phyloP scores from a whole-genome alignment of 2,329 filamentous ascomycete species.

The Xylariaceae sp. region DNA sequence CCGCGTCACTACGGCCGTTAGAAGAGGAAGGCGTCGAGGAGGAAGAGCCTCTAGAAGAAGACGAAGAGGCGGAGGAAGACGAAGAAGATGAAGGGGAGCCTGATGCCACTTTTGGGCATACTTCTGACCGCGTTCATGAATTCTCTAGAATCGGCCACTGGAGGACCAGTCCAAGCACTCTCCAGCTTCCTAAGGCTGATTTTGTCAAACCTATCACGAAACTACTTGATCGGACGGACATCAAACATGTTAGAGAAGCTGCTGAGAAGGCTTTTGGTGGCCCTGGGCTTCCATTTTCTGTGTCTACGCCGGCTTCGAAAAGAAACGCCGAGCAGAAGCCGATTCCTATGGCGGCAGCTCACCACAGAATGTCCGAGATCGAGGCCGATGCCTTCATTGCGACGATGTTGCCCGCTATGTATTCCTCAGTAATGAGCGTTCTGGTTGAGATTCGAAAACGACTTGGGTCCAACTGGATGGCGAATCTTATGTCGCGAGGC shows the following conservation, averaged over 20 bases:
- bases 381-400: slow-evolving; percentile 77
- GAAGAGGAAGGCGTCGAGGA: slow-evolving; percentile 42
- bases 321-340: slow-evolving; percentile 66
- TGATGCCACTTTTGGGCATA: slow-evolving; percentile 36
- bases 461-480: slow-evolving; percentile 73
- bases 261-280: slow-evolving; percentile 81
- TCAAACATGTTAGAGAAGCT: slow-evolving; percentile 75
- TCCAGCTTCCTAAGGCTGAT: slow-evolving; percentile 73
- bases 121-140: slow-evolving; percentile 69
- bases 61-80: slow-evolving; percentile 43
- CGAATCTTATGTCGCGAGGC: slow-evolving; percentile 64
- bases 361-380: slow-evolving; percentile 73
- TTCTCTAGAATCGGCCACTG: slow-evolving; percentile 77
- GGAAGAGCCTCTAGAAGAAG: slow-evolving; percentile 40
- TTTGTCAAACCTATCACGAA: slow-evolving; percentile 73
- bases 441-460: slow-evolving; percentile 77
- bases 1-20: slow-evolving; percentile 43
- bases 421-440: slow-evolving; percentile 69
- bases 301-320: slow-evolving; percentile 67
- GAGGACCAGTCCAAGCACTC: slow-evolving; percentile 72
- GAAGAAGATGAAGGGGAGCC: slow-evolving; percentile 45
- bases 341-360: slow-evolving; percentile 67
- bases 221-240: slow-evolving; percentile 70
- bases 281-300: slow-evolving; percentile 74
- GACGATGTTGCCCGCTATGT: slow-evolving; percentile 72